Conservation (phyloP, 495 filamentous ascomycete genomes). For the Xanthoparmelia taractica region DNA sequence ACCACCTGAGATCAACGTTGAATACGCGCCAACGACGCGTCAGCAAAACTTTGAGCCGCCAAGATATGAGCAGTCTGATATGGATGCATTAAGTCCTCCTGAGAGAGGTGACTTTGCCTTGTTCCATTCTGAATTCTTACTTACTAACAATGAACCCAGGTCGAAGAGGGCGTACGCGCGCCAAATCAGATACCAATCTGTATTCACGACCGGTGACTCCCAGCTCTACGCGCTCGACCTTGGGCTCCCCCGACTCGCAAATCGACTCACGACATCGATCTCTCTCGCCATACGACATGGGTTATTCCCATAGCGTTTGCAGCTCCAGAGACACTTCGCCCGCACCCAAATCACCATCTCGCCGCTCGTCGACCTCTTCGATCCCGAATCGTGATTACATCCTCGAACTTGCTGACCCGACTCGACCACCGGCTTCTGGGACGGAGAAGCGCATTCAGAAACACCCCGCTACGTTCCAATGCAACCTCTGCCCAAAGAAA, state of each 20-base stretch:
- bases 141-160: slow-evolving; percentile 39
- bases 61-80: slow-evolving; percentile 50
- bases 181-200: slow-evolving; percentile 67
- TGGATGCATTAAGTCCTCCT: slow-evolving; percentile 77
- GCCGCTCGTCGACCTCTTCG: slow-evolving; percentile 82
- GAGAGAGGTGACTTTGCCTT: slow-evolving; percentile 58
- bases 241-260: slow-evolving; percentile 36
- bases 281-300: slow-evolving; percentile 56
- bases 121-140: neutral
- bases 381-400: slow-evolving; percentile 88
- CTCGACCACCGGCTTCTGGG: slow-evolving; percentile 61
- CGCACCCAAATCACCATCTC: slow-evolving; percentile 41
- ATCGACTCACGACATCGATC: slow-evolving; percentile 46
- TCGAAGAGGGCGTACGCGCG: slow-evolving; percentile 50
- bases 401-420: slow-evolving; percentile 81
- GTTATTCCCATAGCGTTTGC: slow-evolving; percentile 34
- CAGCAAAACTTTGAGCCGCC: slow-evolving; percentile 63
- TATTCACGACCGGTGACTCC: slow-evolving; percentile 24
- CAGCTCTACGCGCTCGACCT: slow-evolving; percentile 31
- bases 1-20: slow-evolving; percentile 85
- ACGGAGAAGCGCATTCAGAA: slow-evolving; percentile 71
- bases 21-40: slow-evolving; percentile 79
- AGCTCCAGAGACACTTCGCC: slow-evolving; percentile 53
- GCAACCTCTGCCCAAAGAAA: slow-evolving; percentile 73
- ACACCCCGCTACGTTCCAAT: slow-evolving; percentile 89